Conservation (phyloP, 306 rosid species). For the Trifolium subterraneum region DNA sequence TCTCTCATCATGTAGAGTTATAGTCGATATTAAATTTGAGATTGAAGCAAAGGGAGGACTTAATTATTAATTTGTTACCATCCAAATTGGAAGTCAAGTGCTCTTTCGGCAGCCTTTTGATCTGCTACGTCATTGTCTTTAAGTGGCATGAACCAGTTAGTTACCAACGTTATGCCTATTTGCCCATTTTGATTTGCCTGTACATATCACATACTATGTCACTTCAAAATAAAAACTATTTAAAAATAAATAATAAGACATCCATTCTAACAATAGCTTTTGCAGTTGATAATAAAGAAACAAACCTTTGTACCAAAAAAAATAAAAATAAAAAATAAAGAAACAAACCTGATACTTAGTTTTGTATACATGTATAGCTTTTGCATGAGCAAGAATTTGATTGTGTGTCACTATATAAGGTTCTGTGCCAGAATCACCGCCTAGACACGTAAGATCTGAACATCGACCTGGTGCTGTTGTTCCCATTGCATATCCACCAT, state of each 20-base stretch:
- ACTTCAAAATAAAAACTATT: no score
- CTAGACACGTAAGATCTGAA: background rate
- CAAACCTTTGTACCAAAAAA: no score
- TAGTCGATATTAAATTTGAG: no score
- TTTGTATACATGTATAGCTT: constrained; percentile 47
- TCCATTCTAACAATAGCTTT: constrained; percentile 28
- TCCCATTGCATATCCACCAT: background rate
- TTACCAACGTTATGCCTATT: constrained; percentile 7
- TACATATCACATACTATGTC: background rate
- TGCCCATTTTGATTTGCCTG: background rate
- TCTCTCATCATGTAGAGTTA: no score
- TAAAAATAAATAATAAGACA: no score
- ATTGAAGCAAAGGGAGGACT: background rate
- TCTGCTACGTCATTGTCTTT: background rate
- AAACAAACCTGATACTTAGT: constrained; percentile 48
- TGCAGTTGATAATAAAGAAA: no score
- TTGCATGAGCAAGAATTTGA: constrained; percentile 56
- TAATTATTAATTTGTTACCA: background rate
- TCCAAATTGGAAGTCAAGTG: background rate
- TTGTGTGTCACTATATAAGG: constrained; percentile 55
- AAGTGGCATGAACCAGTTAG: constrained; percentile 10
- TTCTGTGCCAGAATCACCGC: constrained; percentile 49
- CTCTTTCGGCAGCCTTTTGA: background rate
- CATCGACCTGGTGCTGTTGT: background rate
- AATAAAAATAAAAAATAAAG: no score